Evolutionary conservation across 2,329 filamentous ascomycete species (phyloP), one percentile per base, ranked within the genome.

Genomic region (Trichoderma harzianum): DNA sequence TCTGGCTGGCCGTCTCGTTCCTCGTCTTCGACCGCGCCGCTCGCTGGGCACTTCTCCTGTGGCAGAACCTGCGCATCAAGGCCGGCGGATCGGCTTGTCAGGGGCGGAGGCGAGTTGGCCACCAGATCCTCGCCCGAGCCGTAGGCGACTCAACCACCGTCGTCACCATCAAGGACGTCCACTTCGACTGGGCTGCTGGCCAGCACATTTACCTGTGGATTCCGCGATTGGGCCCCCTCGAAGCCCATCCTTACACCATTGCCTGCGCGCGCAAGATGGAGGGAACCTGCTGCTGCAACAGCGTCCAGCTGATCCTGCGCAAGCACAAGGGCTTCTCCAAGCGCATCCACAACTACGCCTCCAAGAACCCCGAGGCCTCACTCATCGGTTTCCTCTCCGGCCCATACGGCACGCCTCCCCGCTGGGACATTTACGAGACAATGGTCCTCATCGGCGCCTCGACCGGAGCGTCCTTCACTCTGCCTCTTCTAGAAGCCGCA

Each of bases 1-100:
- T 93, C 47, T 93, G 90, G 90, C 88, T 92, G 74, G 85, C 89
- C 14, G 82, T 93, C 21, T 88, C 86, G 1, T 84, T 91, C 2
- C 83, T 92, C 53, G 88, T 84, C 65, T 87, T 91, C 72, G 91
- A 93, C 75, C 86, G 90, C 4, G 80, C 84, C n/a, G 85, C 86
- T 69, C 85, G 89, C 65, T 78, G 84, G 75, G 75, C 79, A 2
- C 73, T 87, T 71, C 78, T 89, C 0, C 70, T 86, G 0, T 87
- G 85, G 84, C 85, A 86, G 74, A 90, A 90, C 74, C 74, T 86
- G 70, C 83, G 84, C 43, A 65, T 87, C 36, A 79, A 78, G 28
- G 78, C 83, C 0, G 78, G 82, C 53, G 77, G 77, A 26, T 82
- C 84, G 1, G 77, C 79, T 1, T 88, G 87, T 75, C 81, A 83